Base-by-base conservation (phyloP, 1,139 yeast genomes). In the Yamadazyma triangularis region DNA sequence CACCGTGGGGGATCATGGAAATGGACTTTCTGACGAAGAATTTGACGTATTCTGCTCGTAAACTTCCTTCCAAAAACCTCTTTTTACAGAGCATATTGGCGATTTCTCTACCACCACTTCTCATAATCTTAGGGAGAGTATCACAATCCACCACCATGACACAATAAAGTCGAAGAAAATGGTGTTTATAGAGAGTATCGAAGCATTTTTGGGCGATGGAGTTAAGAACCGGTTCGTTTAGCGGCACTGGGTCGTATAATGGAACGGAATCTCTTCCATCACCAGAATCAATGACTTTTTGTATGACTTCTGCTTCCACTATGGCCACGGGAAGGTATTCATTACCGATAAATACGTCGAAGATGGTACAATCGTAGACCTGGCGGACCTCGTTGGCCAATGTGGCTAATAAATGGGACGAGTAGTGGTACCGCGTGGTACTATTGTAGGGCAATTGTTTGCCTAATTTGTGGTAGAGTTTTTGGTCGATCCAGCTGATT, bases 31-130 rank as follows among this genome's bases (percentile, higher is more conserved):
- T 68, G 16, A 83, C 73, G 35, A 82, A 82, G 50, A 89, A 91
- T 49, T 86, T 87, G 31, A 88, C 89, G 56, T 76, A 89, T 24
- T 78, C 82, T 0, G 95, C 83, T 19, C 77, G 72, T 22, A 91
- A 61, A 8, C 74, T 66, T 2, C 97, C 97, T 42, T 79, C 83
- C 29, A 81, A 68, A 48, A 88, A 88, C 42, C 77, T 72, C 45
- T 85, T 78, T 41, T 89, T 87, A 44, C 96, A 89, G 29, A 93
- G 69, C 79, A 89, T 86, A 45, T 89, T 91, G 2, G 98, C 97
- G 43, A 91, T 84, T 48, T 93, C 98, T 20, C 82, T 68, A 9
- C 94, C 79, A 6, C 96, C 96, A 56, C 87, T 79, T 47, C 93
- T 65, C 52, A 79, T 68, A 15, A 86, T 82, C 48, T 95, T 74